Evolutionary conservation across 2,329 filamentous ascomycete genomes (phyloP), one percentile per base, ranked within the genome.

Genomic region (Eutypa lata): DNA sequence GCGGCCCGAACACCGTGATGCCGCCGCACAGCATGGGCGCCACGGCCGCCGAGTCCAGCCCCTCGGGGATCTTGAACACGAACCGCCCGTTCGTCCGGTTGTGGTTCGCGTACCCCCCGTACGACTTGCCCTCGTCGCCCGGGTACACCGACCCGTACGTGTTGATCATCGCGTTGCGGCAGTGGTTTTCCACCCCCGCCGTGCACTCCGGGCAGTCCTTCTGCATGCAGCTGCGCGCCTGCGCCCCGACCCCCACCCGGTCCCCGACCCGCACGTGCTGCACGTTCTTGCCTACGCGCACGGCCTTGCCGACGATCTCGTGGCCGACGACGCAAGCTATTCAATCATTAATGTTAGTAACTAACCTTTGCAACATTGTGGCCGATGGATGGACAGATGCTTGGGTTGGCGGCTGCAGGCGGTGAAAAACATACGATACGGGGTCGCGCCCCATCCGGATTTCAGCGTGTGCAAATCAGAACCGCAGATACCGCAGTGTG

Each of bases 1-100:
- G 68, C 0, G 88, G 87, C 4, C 77, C 74, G 64, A 79, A 91
- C 3, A 86, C 76, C 0, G 87, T 90, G 26, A 90, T 77, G 13
- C 88, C 87, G 24, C 78, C 87, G 62, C 88, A 90, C 26, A 90
- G 72, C 81, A 90, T 84, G 2, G 87, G 86, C 7, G 87, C 76
- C 2, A 74, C 74, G 21, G 68, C 61, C 16, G 71, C 71, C 10
- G 68, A 70, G 49, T 65, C 61, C 33, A 79, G 55, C 6, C 62
- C 67, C 28, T 76, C 73, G 3, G 75, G 75, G 45, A 79, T 76
- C 52, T 73, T 72, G 58, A 78, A 61, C 21, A 71, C 73, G 58
- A 87, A 89, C 49, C 65, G 62, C 35, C 64, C 61, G 18, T 68
- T 67, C 3, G 63, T 58, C 42, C 71, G 69, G 56, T 70, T 61